These are phyloP conservation scores for Alternaria brassicicola DNA, from an alignment of 2,329 filamentous ascomycete genomes.

Conservation along the genomic window DNA sequence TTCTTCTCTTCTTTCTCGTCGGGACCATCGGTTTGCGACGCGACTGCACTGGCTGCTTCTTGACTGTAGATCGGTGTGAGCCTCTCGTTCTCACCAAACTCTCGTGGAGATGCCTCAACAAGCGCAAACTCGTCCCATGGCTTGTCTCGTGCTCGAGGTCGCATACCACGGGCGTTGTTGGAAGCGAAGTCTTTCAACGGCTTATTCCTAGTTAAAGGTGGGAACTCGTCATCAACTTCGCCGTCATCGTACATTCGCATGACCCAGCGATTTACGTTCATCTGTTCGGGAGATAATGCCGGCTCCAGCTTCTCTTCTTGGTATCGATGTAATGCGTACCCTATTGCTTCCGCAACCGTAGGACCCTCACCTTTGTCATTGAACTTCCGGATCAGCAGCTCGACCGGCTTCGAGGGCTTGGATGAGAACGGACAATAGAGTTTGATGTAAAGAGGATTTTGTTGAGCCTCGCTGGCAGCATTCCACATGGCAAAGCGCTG, in stretches of 20 bases:
- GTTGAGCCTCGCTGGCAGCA: conserved; percentile 72
- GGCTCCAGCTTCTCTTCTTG: conserved; percentile 77
- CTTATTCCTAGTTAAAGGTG: conserved; percentile 75
- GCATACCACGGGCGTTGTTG: conserved; percentile 73
- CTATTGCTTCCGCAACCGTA: conserved; percentile 81
- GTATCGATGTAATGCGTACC: conserved; percentile 78
- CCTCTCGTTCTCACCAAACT: conserved; percentile 71
- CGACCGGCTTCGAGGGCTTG: conserved; percentile 67
- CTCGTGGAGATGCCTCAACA: conserved; percentile 71
- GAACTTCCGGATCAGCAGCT: conserved; percentile 72
- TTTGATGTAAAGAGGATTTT: conserved; percentile 73
- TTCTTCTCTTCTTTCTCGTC: conserved; percentile 29
- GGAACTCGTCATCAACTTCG: conserved; percentile 85
- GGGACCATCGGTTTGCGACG: conserved; percentile 25
- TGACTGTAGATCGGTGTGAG: conserved; percentile 70
- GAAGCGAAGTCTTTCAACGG: conserved; percentile 77
- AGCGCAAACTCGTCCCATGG: conserved; percentile 84
- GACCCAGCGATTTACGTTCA: conserved; percentile 82
- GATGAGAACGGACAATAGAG: conserved; percentile 77
- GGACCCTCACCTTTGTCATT: conserved; percentile 73
- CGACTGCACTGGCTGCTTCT: conserved; percentile 51
- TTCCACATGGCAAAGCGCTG: conserved; percentile 78
- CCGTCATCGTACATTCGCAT: conserved; percentile 83
- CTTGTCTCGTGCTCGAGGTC: conserved; percentile 72
- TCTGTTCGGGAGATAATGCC: conserved; percentile 66